These are phyloP conservation scores for Tagetes erecta DNA, from an alignment of 129 eudicot species.

Conservation along the genomic window DNA sequence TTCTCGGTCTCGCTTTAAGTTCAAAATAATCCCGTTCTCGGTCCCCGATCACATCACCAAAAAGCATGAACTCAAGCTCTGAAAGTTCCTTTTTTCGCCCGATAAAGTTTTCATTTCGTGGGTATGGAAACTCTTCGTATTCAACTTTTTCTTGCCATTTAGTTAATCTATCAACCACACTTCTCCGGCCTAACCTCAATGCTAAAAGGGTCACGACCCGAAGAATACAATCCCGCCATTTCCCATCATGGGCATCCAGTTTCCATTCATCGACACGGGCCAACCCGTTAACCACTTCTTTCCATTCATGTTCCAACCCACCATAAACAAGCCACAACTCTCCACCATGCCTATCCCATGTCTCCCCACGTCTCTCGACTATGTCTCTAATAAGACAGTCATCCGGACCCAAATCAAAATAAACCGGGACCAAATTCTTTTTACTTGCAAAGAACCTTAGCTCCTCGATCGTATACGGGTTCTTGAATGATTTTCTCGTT, in stretches of 20 bases:
- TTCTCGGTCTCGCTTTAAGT: constrained; percentile 68
- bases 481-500: constrained; percentile 82
- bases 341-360: constrained; percentile 90
- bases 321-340: constrained; percentile 87
- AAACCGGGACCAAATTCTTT: constrained; percentile 87
- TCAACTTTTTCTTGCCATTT: constrained; percentile 91
- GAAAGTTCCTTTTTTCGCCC: constrained; percentile 92
- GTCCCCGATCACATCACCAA: constrained; percentile 90
- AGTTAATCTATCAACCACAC: constrained; percentile 74
- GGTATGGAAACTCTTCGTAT: constrained; percentile 86
- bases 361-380: constrained; percentile 81
- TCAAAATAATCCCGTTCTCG: constrained; percentile 81
- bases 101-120: constrained; percentile 75
- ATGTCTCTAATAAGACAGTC: constrained; percentile 93
- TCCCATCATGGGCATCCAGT: constrained; percentile 82
- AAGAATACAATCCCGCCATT: constrained; percentile 92
- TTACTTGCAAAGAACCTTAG: constrained; percentile 73
- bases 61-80: constrained; percentile 88
- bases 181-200: constrained; percentile 79
- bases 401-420: constrained; percentile 82
- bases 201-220: constrained; percentile 87
- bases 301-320: constrained; percentile 92
- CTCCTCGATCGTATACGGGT: constrained; percentile 89
- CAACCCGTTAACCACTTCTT: constrained; percentile 71
- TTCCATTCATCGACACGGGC: constrained; percentile 93